Percentiles rank a stretch among this genome's conserved stretches.
phyloP scores from a whole-genome alignment of 2,329 filamentous ascomycete species.

The Neofusicoccum laricinum region DNA sequence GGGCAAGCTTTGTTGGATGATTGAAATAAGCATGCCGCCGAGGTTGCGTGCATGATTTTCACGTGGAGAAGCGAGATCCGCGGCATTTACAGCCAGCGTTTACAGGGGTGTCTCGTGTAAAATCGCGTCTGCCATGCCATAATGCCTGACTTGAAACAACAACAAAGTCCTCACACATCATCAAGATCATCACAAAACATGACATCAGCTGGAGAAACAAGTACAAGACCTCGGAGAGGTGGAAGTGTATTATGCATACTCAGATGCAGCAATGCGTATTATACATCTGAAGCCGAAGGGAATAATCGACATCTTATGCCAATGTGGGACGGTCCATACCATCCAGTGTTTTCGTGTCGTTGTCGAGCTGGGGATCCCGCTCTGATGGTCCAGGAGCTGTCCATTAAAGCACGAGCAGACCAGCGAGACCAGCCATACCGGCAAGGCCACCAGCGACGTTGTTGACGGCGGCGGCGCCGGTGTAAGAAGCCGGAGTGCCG shows the following conservation, averaged over 20 bases:
- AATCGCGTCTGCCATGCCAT: no score
- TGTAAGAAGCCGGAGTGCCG: slow-evolving; percentile 23
- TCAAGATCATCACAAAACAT: no score
- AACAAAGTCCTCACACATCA: no score
- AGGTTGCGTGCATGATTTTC: not conserved
- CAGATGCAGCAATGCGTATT: not conserved
- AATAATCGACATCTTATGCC: not conserved
- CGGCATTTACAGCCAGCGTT: not conserved
- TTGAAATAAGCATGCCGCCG: not conserved
- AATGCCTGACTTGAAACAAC: no score
- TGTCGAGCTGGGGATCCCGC: no score
- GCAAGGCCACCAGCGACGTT: slow-evolving; percentile 24
- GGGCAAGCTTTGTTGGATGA: not conserved
- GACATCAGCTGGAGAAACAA: no score
- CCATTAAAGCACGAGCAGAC: not conserved
- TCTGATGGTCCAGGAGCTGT: no score
- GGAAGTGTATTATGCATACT: not conserved
- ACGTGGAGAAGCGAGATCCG: not conserved
- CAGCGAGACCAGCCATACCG: slow-evolving; percentile 28
- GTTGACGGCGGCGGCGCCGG: slow-evolving; percentile 27
- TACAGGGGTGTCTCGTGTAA: not conserved
- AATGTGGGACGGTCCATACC: not conserved
- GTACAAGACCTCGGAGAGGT: not conserved
- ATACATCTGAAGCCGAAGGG: not conserved
- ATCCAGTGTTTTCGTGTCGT: no score